These are phyloP conservation scores for Pleurozium schreberi DNA, from an alignment of 225 moss, liverwort and hornwort genomes.

Conservation along the genomic window DNA sequence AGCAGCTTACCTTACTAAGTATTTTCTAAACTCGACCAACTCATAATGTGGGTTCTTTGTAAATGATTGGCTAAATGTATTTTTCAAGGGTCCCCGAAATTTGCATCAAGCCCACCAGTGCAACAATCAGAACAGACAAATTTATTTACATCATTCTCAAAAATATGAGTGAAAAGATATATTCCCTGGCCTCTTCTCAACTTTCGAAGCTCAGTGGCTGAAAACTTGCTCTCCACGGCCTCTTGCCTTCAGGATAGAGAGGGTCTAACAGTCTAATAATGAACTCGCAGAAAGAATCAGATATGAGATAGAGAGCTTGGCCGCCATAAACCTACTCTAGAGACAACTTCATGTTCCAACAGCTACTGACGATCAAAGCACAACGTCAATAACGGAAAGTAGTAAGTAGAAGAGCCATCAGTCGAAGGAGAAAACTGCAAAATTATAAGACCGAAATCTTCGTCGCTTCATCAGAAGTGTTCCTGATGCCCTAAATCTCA, in stretches of 20 bases:
- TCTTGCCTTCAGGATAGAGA: background rate
- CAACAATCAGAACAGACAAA: background rate
- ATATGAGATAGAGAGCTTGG: background rate
- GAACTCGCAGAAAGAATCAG: background rate
- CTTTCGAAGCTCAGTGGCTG: background rate
- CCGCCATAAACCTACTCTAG: background rate
- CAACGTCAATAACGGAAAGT: background rate
- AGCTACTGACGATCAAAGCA: background rate
- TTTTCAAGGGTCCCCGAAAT: background rate
- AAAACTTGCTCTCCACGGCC: background rate
- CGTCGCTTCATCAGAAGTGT: background rate
- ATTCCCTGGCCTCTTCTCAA: background rate
- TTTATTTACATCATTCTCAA: background rate
- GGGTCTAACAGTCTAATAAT: background rate
- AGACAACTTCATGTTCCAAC: background rate
- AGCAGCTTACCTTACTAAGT: background rate
- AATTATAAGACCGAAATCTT: background rate
- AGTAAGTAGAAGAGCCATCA: background rate
- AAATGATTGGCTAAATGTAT: background rate
- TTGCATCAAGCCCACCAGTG: background rate
- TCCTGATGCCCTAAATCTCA: background rate
- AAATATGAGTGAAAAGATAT: background rate
- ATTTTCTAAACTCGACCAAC: background rate
- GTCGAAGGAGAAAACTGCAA: background rate
- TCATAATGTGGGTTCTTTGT: background rate